Evolutionary conservation across 805 yeast genomes (phyloP), one percentile per base, ranked within the genome.

Genomic region (Teunomyces tritomae): DNA sequence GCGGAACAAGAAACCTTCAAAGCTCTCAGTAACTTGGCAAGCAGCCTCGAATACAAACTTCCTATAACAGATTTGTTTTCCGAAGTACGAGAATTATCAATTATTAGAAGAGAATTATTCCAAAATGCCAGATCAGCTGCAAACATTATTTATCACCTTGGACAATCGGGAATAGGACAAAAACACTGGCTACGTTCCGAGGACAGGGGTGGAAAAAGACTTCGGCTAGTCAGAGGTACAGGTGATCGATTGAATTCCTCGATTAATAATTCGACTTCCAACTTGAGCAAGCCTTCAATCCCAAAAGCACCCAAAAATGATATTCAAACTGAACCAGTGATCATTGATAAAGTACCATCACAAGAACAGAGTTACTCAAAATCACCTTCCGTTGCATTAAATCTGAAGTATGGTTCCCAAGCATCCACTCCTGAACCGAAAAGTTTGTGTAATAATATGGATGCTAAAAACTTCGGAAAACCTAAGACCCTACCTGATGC

Each of bases 61-160:
- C 63, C 62, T 16, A 45, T 63, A 9, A 56, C 59, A 3, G 57
- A 56, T n/a, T 47, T 67, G 28, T 47, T 51, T 35, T 52, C 51
- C 8, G 53, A 39, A 33, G 51, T 55, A 8, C 65, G 59, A 7
- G 57, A 47, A 17, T 51, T 68, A 37, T 58, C 65, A 5, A 61
- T 61, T n/a, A 49, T 65, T 24, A 55, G 72, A 43, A 55, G 70
- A 14, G 62, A 61, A 36, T 51, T 63, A 13, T 49, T 47, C 35
- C 69, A 65, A 32, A 67, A 60, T 43, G 70, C 72, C 7, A 48
- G 52, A 16, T 69, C 65, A 45, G 72, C 67, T 4, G 71, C 67
- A 2, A 58, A 57, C 44, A 50, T 67, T 5, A 56, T 59, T n/a
- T 46, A 51, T 24, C 57, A 49, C 17, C 37, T 44, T 13, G 54